Evolutionary conservation across 352 stramenopile species (phyloP), one percentile per base, ranked within the genome.

Genomic region (Phytophthora tubulina): DNA sequence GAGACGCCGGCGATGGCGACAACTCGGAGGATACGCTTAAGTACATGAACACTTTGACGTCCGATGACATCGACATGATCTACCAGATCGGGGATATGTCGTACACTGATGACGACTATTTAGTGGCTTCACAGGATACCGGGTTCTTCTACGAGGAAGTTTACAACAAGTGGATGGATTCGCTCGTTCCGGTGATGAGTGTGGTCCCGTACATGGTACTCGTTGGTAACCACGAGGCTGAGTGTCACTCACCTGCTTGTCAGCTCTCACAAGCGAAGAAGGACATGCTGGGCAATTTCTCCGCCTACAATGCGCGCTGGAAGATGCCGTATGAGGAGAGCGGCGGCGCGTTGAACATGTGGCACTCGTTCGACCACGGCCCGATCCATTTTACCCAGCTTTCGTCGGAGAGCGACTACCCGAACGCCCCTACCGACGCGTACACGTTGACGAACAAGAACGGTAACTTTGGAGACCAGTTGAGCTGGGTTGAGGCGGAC

Each of bases 81-180:
- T 91, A 85, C 72, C 86, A 96, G 59, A 48, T 93, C 33, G 89
- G 87, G 9, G 87, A 95, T 60, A 85, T 93, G 17, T 82, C 75
- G 69, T 93, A 82, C 46, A 66, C 71, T 0, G 76, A 81, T 35
- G 52, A 80, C 21, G 66, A 75, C 49, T 79, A 73, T 45, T 63
- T 70, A 39, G 73, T 31, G 33, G 21, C 30, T 13, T 64, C 52
- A 1, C 67, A 89, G 52, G 51, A 45, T 7, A 46, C 79, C 0
- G 78, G 81, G 0, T 97, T 97, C 78, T 92, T 92, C 64, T 97
- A 95, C 75, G 90, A 97, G 51, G 79, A 96, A 50, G 82, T 85
- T 3, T 97, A 89, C 76, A 95, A 97, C 74, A 78, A 85, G 62
- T 97, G 80, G 78, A 93, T 97, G 85, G 86, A 90, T 52, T 60